These are phyloP conservation scores for Drechslerella coelobrocha DNA, from an alignment of 2,329 filamentous ascomycete genomes.

Conservation along the genomic window DNA sequence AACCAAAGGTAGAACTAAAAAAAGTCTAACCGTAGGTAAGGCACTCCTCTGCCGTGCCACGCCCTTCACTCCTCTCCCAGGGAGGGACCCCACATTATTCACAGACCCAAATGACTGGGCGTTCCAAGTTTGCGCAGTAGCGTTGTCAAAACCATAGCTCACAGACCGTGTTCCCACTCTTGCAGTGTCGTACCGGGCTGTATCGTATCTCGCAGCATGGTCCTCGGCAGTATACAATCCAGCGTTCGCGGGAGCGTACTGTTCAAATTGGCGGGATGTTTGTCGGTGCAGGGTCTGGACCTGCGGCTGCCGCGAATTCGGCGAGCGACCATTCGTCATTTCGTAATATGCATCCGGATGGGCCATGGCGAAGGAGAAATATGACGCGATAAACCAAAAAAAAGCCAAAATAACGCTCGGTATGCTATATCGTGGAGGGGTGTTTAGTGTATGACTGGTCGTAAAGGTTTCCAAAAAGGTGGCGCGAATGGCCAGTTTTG, in stretches of 20 bases:
- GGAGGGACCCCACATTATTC: slow-evolving; percentile 69
- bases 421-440: background rate
- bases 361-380: slow-evolving; percentile 26
- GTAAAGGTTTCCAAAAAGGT: background rate
- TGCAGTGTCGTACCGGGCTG: slow-evolving; percentile 64
- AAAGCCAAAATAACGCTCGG: slow-evolving; percentile 9
- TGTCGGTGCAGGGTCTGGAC: slow-evolving; percentile 71
- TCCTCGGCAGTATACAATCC: slow-evolving; percentile 76
- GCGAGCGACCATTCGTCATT: slow-evolving; percentile 56
- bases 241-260: slow-evolving; percentile 69
- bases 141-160: slow-evolving; percentile 71
- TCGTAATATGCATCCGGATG: slow-evolving; percentile 55
- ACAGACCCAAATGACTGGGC: slow-evolving; percentile 74
- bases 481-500: background rate
- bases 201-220: slow-evolving; percentile 62
- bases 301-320: slow-evolving; percentile 51
- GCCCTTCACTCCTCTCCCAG: slow-evolving; percentile 60
- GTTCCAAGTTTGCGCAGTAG: slow-evolving; percentile 78
- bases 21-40: slow-evolving; percentile 53
- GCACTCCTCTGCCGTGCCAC: slow-evolving; percentile 54
- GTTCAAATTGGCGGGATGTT: slow-evolving; percentile 78
- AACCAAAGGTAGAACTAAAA: background rate
- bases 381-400: background rate
- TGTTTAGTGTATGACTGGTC: background rate
- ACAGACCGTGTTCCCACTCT: slow-evolving; percentile 68